Evolutionary conservation across 805 yeast species (phyloP), one percentile per base, ranked within the genome.

Genomic region (Nadsonia fulvescens): DNA sequence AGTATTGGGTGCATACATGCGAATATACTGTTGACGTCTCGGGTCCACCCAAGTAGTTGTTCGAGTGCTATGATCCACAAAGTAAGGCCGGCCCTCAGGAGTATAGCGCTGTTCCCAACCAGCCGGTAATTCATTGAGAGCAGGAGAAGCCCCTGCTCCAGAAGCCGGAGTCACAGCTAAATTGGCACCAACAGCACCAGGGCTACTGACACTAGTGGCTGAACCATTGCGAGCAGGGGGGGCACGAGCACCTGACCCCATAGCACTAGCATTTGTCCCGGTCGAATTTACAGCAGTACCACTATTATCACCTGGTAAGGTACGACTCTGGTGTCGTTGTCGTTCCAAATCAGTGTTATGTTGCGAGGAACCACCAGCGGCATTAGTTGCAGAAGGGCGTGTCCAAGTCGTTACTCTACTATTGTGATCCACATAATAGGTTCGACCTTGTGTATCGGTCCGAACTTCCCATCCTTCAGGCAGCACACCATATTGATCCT

Each of bases 41-140:
- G 99, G 99, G 52, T 89, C 99, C 24, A 89, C 99, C 99, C 99
- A 89, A 8, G 99, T 89, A 3, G 99, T 89, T 1, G 99, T 89
- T 51, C 99, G 68, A n/a, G 98, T 89, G 52, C 89, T 89, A 56
- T 89, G 99, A 52, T 89, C 99, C 25, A 89, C 98, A 50, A 83
- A 89, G 54, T 89, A 89, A 5, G 96, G 91, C 48, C 98, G 70
- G 20, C 98, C 99, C 54, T 89, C 98, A 14, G 93, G 93, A 5
- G 99, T 89, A 43, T 77, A 76, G 37, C 99, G 63, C 56, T 86
- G 96, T 54, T 89, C 99, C 99, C 99, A 89, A 20, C 98, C 99
- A 7, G 93, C 69, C 6, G 99, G 99, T 36, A 89, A 61, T 55
- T 89, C 98, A 15, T 98, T 98, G 22, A 91, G 55, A 14, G 92